phyloP scores from a whole-genome alignment of 23 red algal species.

The Gracilaria caudata region DNA sequence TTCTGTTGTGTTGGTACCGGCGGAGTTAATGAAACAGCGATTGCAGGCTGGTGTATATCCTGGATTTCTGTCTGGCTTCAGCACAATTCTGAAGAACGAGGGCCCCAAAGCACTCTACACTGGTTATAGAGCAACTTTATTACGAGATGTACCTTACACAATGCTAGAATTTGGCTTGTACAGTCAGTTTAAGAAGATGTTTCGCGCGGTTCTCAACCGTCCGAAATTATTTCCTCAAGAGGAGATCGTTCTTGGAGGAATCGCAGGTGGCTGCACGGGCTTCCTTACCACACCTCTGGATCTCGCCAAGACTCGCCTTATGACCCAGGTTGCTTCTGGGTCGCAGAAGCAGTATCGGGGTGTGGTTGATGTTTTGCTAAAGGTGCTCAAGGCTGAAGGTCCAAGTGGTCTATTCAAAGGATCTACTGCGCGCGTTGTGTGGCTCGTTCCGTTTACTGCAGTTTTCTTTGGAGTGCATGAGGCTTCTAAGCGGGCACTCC shows the following conservation, averaged over 20 bases:
- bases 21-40: slow-evolving; percentile 90
- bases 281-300: slow-evolving; percentile 97
- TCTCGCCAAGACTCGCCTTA: slow-evolving; percentile 93
- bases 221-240: slow-evolving; percentile 62
- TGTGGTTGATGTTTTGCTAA: slow-evolving; percentile 53
- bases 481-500: slow-evolving; percentile 76
- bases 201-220: slow-evolving; percentile 25
- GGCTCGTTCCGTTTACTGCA: slow-evolving; percentile 97
- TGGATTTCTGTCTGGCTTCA: slow-evolving; percentile 49
- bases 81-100: slow-evolving; percentile 60
- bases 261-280: slow-evolving; percentile 92
- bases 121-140: slow-evolving; percentile 83
- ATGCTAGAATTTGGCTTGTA: slow-evolving; percentile 98
- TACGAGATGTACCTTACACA: slow-evolving; percentile 97
- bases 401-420: slow-evolving; percentile 84
- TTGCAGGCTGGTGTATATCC: slow-evolving; percentile 91
- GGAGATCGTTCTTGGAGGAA: slow-evolving; percentile 85
- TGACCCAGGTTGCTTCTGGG: slow-evolving; percentile 71
- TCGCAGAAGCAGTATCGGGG: slow-evolving; percentile 61
- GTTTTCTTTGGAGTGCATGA: slow-evolving; percentile 98
- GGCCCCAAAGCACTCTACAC: slow-evolving; percentile 78
- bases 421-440: slow-evolving; percentile 75
- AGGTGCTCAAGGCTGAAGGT: slow-evolving; percentile 68
- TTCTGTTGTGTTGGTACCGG: slow-evolving; percentile 85
- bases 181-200: slow-evolving; percentile 79